These are phyloP conservation scores for Juncus inflexus DNA, from an alignment of 176 grass and related monocot species.

Conservation along the genomic window DNA sequence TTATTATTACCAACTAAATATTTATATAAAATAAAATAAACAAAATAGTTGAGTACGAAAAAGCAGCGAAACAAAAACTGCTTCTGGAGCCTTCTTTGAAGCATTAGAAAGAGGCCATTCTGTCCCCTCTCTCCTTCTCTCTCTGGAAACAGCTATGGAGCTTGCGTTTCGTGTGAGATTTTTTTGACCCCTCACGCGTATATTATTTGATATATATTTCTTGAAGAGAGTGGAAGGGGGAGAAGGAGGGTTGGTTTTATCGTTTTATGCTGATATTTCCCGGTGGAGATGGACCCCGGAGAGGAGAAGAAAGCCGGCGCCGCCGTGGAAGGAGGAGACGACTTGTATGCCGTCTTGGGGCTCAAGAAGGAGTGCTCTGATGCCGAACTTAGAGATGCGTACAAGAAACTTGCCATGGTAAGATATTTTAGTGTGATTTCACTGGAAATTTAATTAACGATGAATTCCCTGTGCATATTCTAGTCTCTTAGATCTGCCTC, in stretches of 20 bases:
- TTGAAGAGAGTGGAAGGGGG: neutral
- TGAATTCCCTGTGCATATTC: too few relatives aligned
- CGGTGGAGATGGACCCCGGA: conserved; percentile 37
- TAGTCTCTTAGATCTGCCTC: too few relatives aligned
- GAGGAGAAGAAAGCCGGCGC: conserved; percentile 29
- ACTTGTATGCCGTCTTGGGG: conserved; percentile 78
- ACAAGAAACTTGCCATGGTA: conserved; percentile 90
- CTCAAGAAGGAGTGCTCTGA: conserved; percentile 84
- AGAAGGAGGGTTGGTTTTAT: neutral
- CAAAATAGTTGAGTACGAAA: conserved; percentile 29
- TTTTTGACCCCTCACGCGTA: conserved; percentile 12
- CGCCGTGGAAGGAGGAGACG: conserved; percentile 9
- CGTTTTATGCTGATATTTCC: conserved; percentile 9
- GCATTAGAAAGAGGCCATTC: conserved; percentile 27
- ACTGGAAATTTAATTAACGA: neutral
- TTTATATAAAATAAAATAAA: neutral
- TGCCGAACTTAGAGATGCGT: conserved; percentile 63
- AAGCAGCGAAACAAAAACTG: conserved; percentile 40
- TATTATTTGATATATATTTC: neutral
- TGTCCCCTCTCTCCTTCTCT: neutral
- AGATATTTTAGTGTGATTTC: neutral
- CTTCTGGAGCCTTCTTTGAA: conserved; percentile 73
- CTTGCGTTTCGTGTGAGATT: conserved; percentile 20
- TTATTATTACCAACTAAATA: too few relatives aligned
- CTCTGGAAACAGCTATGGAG: neutral